phyloP scores from a whole-genome alignment of 495 filamentous ascomycete genomes.

The Paragyromitra xinjiangensis region DNA sequence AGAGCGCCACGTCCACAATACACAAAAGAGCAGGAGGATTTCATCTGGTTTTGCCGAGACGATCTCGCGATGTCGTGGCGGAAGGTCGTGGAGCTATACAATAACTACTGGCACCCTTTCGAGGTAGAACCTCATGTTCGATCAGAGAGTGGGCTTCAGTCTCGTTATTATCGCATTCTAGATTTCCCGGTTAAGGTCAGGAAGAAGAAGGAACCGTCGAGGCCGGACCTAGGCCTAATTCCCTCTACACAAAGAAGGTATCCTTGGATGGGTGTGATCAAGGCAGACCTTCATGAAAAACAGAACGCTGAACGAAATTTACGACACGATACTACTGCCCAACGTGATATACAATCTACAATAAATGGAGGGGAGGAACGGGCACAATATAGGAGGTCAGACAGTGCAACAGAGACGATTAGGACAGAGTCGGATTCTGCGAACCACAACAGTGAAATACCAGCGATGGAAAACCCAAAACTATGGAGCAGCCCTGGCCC shows the following conservation, averaged over 20 bases:
- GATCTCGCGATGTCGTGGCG: slow-evolving; percentile 56
- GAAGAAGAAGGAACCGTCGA: slow-evolving; percentile 55
- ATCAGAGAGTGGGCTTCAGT: slow-evolving; percentile 53
- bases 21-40: slow-evolving; percentile 55
- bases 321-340: neutral
- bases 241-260: slow-evolving; percentile 51
- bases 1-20: slow-evolving; percentile 52
- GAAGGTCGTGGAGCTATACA: slow-evolving; percentile 52
- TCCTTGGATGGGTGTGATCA: slow-evolving; percentile 53
- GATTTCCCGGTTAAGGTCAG: slow-evolving; percentile 51
- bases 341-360: neutral
- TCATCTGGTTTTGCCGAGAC: slow-evolving; percentile 55
- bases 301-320: slow-evolving; percentile 12
- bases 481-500: neutral
- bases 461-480: neutral
- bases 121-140: slow-evolving; percentile 42
- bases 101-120: slow-evolving; percentile 53
- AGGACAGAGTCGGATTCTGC: neutral
- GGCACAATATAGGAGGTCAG: neutral
- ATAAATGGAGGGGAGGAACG: neutral
- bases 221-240: slow-evolving; percentile 53
- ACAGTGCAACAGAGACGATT: neutral
- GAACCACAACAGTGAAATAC: neutral
- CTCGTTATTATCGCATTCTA: slow-evolving; percentile 53
- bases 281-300: slow-evolving; percentile 27